Percentiles rank a stretch among this genome's conserved stretches.
Conservation (phyloP, 139 green algal genomes). For the Ettlia oleoabundans region DNA sequence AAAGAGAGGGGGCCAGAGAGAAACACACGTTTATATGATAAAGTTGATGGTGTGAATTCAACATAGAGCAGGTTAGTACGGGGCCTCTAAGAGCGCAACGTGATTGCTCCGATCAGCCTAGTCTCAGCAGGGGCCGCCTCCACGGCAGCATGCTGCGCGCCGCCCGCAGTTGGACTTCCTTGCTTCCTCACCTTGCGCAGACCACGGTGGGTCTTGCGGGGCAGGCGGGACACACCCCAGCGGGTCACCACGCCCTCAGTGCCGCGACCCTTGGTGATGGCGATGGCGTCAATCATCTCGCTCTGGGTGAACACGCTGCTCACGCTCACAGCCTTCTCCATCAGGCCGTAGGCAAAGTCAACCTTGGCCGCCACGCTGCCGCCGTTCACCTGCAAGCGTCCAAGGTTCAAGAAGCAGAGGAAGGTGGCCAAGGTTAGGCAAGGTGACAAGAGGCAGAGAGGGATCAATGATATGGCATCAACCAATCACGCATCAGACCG, state of each 20-base stretch:
- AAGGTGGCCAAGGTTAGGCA: too few relatives aligned
- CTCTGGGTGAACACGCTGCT: slow-evolving; percentile 88
- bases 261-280: slow-evolving; percentile 94
- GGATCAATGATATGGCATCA: too few relatives aligned
- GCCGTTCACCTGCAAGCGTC: slow-evolving; percentile 89
- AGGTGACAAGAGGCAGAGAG: too few relatives aligned
- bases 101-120: too few relatives aligned
- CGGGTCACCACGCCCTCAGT: slow-evolving; percentile 97
- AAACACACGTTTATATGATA: too few relatives aligned
- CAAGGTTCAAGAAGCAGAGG: not conserved
- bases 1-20: not conserved
- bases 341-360: slow-evolving; percentile 91
- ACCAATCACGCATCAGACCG: too few relatives aligned
- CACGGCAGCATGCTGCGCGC: too few relatives aligned
- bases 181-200: slow-evolving; percentile 95
- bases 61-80: too few relatives aligned
- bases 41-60: too few relatives aligned
- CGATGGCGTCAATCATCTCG: slow-evolving; percentile 99
- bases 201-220: slow-evolving; percentile 99
- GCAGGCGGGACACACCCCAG: slow-evolving; percentile 98
- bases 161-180: too few relatives aligned
- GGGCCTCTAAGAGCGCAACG: too few relatives aligned
- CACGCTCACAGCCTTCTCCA: slow-evolving; percentile 95
- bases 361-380: slow-evolving; percentile 92
- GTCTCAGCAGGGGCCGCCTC: too few relatives aligned